These are phyloP conservation scores for Chalaropsis thielavioides DNA, from an alignment of 2,329 filamentous ascomycete species.

Conservation along the genomic window DNA sequence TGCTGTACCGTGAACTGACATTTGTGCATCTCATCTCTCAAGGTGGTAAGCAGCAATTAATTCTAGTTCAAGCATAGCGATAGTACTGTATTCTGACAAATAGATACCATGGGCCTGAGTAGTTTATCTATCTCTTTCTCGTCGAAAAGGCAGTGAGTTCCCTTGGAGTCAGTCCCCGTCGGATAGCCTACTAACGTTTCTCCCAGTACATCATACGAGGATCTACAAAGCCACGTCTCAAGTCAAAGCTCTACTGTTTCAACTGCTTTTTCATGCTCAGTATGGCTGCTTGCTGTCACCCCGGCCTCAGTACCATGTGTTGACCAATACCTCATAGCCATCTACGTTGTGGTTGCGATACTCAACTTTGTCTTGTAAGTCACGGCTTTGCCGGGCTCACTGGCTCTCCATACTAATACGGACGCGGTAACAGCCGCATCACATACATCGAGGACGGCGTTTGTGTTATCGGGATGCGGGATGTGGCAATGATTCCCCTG, in stretches of 20 bases:
- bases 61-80: no score
- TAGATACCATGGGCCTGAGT: no score
- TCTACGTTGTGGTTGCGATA: conserved; percentile 35
- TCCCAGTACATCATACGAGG: conserved; percentile 42
- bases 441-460: conserved; percentile 38
- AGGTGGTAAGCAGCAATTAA: conserved; percentile 11
- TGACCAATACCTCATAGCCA: conserved; percentile 21
- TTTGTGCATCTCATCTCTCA: background rate
- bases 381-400: background rate
- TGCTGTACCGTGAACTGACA: background rate
- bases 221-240: conserved; percentile 34
- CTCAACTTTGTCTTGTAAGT: conserved; percentile 48
- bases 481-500: conserved; percentile 43
- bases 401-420: background rate
- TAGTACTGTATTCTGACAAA: background rate
- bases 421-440: conserved; percentile 34
- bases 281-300: background rate
- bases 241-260: conserved; percentile 44
- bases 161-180: background rate
- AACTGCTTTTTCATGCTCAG: conserved; percentile 42
- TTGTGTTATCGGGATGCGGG: conserved; percentile 49
- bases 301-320: background rate
- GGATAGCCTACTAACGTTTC: background rate
- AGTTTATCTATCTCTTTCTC: conserved; percentile 50
- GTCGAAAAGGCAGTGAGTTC: conserved; percentile 45